Conservation (phyloP, 2,329 filamentous ascomycete genomes). For the Paracorniculantispora psalliotae region DNA sequence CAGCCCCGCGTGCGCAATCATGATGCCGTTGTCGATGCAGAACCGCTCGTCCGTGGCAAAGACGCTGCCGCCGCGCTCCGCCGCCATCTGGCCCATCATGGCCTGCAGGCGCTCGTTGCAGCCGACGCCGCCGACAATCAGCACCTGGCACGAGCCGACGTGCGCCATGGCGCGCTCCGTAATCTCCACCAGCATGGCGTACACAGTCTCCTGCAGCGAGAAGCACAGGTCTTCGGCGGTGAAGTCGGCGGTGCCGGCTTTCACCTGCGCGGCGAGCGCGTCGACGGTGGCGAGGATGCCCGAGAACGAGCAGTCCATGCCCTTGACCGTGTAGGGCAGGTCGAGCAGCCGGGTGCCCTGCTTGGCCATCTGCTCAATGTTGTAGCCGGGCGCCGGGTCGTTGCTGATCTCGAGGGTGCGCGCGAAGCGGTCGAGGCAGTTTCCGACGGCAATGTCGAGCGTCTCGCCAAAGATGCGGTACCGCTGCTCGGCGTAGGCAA, state of each 20-base stretch:
- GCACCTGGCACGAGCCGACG: conserved; percentile 81
- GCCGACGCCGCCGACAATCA: conserved; percentile 93
- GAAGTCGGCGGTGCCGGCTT: conserved; percentile 47
- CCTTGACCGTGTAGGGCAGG: conserved; percentile 92
- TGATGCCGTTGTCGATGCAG: conserved; percentile 98
- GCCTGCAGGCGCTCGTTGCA: conserved; percentile 92
- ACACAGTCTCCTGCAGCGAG: conserved; percentile 91
- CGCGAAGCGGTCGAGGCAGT: conserved; percentile 94
- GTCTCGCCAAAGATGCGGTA: conserved; percentile 99
- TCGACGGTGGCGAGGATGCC: conserved; percentile 86
- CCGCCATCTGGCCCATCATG: conserved; percentile 98
- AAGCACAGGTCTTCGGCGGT: conserved; percentile 88
- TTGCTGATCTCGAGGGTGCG: conserved; percentile 88
- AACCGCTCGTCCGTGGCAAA: conserved; percentile 96
- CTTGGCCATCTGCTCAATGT: conserved; percentile 89
- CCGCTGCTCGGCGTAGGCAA: conserved; percentile 88
- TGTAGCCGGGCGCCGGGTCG: conserved; percentile 94
- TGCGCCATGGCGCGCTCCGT: conserved; percentile 98
- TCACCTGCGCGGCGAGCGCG: conserved; percentile 66
- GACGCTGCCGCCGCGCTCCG: conserved; percentile 80
- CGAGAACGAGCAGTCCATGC: conserved; percentile 96
- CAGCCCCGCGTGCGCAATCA: conserved; percentile 96
- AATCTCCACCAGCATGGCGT: conserved; percentile 96
- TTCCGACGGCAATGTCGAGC: conserved; percentile 94
- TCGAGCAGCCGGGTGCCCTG: conserved; percentile 73